Percentiles rank a stretch among this genome's conserved stretches.
These are phyloP conservation scores for Suillus americanus DNA, from an alignment of 768 basidiomycete species.

Conservation along the genomic window DNA sequence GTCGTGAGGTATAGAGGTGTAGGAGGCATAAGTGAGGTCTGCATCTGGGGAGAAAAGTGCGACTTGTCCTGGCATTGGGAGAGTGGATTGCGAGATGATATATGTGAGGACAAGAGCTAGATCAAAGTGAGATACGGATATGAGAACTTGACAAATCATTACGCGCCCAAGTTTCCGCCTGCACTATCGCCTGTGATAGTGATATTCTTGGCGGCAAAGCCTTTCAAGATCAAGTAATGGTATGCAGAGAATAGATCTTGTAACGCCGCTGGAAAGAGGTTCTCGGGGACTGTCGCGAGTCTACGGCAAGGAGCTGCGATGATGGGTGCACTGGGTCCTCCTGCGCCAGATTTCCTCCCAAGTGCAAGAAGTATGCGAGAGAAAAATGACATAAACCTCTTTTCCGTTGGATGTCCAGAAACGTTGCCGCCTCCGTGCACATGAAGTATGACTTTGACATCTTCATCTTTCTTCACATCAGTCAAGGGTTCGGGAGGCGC, in stretches of 20 bases:
- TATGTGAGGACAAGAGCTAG: slow-evolving; percentile 25
- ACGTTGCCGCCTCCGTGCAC: too few species aligned
- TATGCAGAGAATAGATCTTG: too few species aligned
- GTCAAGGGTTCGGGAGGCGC: background rate
- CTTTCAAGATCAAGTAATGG: slow-evolving; percentile 18
- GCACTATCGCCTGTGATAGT: slow-evolving; percentile 25
- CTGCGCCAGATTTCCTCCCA: background rate
- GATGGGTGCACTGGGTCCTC: slow-evolving; percentile 6
- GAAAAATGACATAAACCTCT: slow-evolving; percentile 9
- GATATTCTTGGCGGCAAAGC: slow-evolving; percentile 20
- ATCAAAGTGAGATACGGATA: background rate
- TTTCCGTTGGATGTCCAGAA: slow-evolving; percentile 16
- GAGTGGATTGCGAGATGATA: slow-evolving; percentile 37
- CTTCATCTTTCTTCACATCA: background rate
- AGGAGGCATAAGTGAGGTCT: slow-evolving; percentile 5
- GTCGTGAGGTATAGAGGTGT: slow-evolving; percentile 12
- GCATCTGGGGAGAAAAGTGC: slow-evolving; percentile 52
- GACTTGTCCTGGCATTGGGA: slow-evolving; percentile 52
- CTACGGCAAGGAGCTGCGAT: slow-evolving; percentile 24
- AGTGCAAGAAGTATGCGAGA: slow-evolving; percentile 1
- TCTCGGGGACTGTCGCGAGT: slow-evolving; percentile 19
- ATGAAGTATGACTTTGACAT: slow-evolving; percentile 19
- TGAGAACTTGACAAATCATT: background rate
- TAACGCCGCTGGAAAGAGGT: too few species aligned
- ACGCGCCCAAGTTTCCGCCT: slow-evolving; percentile 24